Evolutionary conservation across 169 alveolate genomes (phyloP).

Genomic region (Cryptosporidium ubiquitum): DNA sequence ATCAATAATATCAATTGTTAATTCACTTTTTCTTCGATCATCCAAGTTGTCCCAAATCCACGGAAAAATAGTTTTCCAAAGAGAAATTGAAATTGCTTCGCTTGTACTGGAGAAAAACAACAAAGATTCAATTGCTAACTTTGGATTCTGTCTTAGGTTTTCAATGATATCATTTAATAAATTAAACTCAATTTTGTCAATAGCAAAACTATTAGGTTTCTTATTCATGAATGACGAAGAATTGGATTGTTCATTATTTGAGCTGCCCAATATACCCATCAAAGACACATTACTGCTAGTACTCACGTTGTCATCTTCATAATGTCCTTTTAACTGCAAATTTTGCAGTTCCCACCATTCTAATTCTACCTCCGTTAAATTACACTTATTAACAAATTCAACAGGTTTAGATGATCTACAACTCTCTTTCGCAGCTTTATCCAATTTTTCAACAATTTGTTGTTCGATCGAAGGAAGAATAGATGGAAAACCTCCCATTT

Average conservation of each 20-base stretch:
- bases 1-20: conserved; percentile 31
- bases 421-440: not conserved
- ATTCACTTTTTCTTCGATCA: not conserved
- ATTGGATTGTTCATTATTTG: not conserved
- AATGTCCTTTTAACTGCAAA: not conserved
- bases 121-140: conserved; percentile 12
- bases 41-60: conserved; percentile 47
- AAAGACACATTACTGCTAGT: conserved; percentile 7
- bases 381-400: not conserved
- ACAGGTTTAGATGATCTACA: not conserved
- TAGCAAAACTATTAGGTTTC: not conserved
- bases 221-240: not conserved
- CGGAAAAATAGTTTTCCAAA: conserved; percentile 65
- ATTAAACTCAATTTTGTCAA: not conserved
- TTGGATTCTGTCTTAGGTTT: not conserved
- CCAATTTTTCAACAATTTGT: conserved; percentile 6
- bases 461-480: conserved; percentile 40
- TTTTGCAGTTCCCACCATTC: conserved; percentile 54
- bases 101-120: conserved; percentile 57
- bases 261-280: not conserved
- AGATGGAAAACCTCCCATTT: conserved; percentile 36
- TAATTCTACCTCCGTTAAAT: not conserved
- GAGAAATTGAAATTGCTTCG: conserved; percentile 20
- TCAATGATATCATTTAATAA: not conserved
- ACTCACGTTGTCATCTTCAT: conserved; percentile 24